Conservation (phyloP, 306 rosid genomes). For the Vicia sativa region DNA sequence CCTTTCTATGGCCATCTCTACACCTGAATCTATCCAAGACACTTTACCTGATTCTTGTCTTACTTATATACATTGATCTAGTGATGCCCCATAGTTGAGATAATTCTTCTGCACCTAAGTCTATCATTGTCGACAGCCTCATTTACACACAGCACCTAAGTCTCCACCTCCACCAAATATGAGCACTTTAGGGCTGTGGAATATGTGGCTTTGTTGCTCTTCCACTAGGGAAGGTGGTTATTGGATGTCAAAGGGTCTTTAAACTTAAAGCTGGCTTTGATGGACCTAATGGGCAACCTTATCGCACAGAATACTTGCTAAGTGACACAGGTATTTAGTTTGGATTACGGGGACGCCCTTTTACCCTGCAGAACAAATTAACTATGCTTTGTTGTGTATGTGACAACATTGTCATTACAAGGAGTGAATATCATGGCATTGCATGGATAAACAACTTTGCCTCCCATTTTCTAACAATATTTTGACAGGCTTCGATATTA, state of each 20-base stretch:
- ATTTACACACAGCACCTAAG: background rate
- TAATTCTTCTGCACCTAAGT: background rate
- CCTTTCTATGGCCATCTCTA: background rate
- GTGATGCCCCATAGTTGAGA: background rate
- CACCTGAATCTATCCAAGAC: background rate
- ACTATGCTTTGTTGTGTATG: background rate
- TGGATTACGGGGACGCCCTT: background rate
- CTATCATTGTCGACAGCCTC: background rate
- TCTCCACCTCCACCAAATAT: background rate
- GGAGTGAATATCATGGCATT: background rate
- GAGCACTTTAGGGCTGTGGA: constrained; percentile 3
- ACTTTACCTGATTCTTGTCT: background rate
- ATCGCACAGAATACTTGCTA: background rate
- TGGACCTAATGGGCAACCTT: background rate
- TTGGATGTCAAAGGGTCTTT: background rate
- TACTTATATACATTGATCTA: background rate
- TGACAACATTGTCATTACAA: background rate
- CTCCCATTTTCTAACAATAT: background rate
- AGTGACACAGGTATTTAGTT: background rate
- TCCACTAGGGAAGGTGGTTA: background rate
- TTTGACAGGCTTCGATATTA: background rate
- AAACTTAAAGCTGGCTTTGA: background rate
- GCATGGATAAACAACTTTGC: background rate
- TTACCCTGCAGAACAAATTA: background rate
- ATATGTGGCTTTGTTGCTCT: background rate